Evolutionary conservation across 2,329 filamentous ascomycete species (phyloP).

Genomic region (Fusarium sp.): DNA sequence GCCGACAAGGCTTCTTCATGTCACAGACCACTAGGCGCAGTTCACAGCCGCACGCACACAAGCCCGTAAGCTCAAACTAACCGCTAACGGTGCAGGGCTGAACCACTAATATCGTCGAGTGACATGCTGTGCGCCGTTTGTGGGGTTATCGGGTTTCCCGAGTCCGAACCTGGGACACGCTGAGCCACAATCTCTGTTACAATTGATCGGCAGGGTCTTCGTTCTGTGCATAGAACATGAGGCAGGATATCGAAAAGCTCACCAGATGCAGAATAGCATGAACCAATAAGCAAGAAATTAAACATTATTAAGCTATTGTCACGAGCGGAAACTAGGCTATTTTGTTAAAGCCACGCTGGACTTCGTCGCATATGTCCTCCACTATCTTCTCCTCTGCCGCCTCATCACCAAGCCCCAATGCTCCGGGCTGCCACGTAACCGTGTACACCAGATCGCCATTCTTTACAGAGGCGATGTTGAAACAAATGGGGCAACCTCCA

Average conservation of each 20-base stretch:
- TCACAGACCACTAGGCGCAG: constrained; percentile 31
- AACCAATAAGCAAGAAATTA: not conserved
- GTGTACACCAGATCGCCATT: constrained; percentile 35
- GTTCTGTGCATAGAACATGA: not conserved
- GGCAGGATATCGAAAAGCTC: constrained; percentile 9
- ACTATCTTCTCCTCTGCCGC: constrained; percentile 31
- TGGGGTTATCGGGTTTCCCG: constrained; percentile 5
- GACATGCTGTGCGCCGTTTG: constrained; percentile 13
- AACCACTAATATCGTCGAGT: constrained; percentile 23
- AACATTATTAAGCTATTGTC: not conserved
- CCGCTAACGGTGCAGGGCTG: constrained; percentile 16
- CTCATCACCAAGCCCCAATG: constrained; percentile 30
- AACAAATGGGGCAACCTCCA: constrained; percentile 27
- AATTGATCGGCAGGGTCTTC: constrained; percentile 18
- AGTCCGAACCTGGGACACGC: constrained; percentile 6
- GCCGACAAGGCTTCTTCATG: constrained; percentile 25
- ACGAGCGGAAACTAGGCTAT: not conserved
- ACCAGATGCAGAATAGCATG: not conserved
- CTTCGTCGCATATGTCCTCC: constrained; percentile 24
- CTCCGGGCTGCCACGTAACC: constrained; percentile 39
- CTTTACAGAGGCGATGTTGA: constrained; percentile 36
- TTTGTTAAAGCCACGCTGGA: constrained; percentile 24
- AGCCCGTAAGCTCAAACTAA: constrained; percentile 27
- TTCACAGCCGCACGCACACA: constrained; percentile 27
- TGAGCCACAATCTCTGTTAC: constrained; percentile 22